A percentile compares a stretch with the other conserved stretches of the same genome.
Evolutionary conservation across 75 land plant genomes (phyloP).

Genomic region (Pinus albicaulis): DNA sequence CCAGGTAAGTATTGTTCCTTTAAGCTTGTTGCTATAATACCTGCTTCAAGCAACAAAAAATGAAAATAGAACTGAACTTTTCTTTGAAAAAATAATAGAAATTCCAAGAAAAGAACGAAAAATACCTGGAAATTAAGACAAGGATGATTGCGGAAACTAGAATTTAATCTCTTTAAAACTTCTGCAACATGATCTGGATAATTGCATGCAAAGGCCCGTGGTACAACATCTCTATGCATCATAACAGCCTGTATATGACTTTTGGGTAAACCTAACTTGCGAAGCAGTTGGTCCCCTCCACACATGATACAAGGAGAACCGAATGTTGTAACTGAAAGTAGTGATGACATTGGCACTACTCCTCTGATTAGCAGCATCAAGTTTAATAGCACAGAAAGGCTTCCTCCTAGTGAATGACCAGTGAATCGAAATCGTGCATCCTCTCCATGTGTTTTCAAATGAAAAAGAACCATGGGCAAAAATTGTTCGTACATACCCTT

Average conservation of each 20-base stretch:
- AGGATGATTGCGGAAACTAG: constrained; percentile 61
- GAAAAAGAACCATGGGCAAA: constrained; percentile 57
- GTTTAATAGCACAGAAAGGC: constrained; percentile 62
- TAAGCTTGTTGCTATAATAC: too few relatives aligned
- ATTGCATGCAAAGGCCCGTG: constrained; percentile 78
- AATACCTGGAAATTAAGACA: constrained; percentile 40
- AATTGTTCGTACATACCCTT: constrained; percentile 78
- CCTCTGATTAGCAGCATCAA: constrained; percentile 59
- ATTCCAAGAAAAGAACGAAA: too few relatives aligned
- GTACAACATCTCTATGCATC: constrained; percentile 85
- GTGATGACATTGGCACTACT: constrained; percentile 23
- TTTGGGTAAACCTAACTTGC: constrained; percentile 52
- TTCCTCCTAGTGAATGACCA: constrained; percentile 94
- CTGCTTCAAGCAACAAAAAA: too few relatives aligned
- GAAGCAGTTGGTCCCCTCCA: constrained; percentile 55
- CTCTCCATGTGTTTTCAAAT: constrained; percentile 45
- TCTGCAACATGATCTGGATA: constrained; percentile 69
- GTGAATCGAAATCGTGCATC: constrained; percentile 64
- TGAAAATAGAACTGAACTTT: too few relatives aligned
- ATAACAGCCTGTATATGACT: constrained; percentile 51
- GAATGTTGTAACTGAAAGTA: constrained; percentile 68
- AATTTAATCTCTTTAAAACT: constrained; percentile 59
- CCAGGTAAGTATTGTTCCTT: too few relatives aligned
- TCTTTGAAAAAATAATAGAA: too few relatives aligned
- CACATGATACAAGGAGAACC: constrained; percentile 88